Evolutionary conservation across 2,329 filamentous ascomycete genomes (phyloP), one percentile per base, ranked within the genome.

Genomic region (Ophiostoma fasciatum): DNA sequence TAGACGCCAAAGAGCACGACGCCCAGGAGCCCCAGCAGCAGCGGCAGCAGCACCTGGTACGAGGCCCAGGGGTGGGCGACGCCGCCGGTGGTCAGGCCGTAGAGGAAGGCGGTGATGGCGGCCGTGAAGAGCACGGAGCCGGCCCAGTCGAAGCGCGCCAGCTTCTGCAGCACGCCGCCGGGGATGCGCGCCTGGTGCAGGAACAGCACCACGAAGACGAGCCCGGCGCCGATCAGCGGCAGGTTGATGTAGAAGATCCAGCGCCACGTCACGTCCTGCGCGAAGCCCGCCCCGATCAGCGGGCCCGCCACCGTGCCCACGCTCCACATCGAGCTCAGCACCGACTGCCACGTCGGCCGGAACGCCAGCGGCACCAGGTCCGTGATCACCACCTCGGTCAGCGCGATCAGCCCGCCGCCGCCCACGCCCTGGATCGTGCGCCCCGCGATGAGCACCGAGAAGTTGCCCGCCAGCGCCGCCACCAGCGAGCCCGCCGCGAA

Each of bases 171-270:
- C 11, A 51, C 44, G 2, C 50, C 46, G 20, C 57, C 59, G 5
- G 53, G 43, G 31, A 44, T 40, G 35, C 39, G 37, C 63, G 38
- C 55, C 53, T 33, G 61, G 59, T 42, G 62, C 50, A 38, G 56
- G 52, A 31, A 59, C 21, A 43, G 13, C 4, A 43, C 28, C 21
- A 46, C 33, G 28, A 28, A 29, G 30, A 4, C 38, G 9, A 44
- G 29, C 26, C 41, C 41, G 19, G 34, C 28, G 14, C 53, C 56
- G 28, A 57, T 50, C 29, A 61, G 48, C 17, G 60, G 61, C 4
- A 63, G 45, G 39, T 61, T 61, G 14, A 64, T 45, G 36, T 58
- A 64, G 36, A 71, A 69, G 11, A 60, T 47, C 55, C 49, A 51
- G 32, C 49, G 48, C 49, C 49, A 51, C n/a, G 33, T 30, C 10